Conservation (phyloP, 2,329 filamentous ascomycete species). For the Colletotrichum tofieldiae region DNA sequence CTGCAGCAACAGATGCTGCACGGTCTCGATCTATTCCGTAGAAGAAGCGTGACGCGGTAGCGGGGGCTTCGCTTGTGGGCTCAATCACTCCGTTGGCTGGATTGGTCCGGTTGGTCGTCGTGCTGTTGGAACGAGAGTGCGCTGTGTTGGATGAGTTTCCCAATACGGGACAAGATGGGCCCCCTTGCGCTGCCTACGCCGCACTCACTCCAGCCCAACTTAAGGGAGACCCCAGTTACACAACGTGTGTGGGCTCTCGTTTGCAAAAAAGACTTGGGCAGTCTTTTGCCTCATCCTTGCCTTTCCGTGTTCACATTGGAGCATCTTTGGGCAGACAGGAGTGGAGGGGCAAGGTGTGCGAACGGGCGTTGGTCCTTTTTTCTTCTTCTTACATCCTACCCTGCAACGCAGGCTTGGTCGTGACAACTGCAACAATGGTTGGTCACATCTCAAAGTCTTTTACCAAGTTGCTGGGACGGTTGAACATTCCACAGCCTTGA, state of each 20-base stretch:
- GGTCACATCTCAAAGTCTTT: neutral
- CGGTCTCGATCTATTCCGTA: neutral
- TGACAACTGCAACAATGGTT: conserved; percentile 20
- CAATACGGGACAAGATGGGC: conserved; percentile 9
- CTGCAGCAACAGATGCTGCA: conserved; percentile 14
- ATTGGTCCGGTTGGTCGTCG: neutral
- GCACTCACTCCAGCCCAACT: conserved; percentile 1
- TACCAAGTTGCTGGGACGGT: conserved; percentile 28
- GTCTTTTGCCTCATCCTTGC: neutral
- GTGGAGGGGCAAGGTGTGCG: neutral
- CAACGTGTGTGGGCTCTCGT: neutral
- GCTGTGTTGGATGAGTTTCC: conserved; percentile 14
- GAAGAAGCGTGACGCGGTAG: neutral
- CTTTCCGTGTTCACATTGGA: neutral
- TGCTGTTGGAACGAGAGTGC: neutral
- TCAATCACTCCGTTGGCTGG: neutral
- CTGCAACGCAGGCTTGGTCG: conserved; percentile 7
- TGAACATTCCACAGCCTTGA: conserved; percentile 27
- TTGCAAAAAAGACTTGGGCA: neutral
- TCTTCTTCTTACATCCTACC: neutral
- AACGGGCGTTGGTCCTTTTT: conserved; percentile 8
- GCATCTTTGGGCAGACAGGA: neutral
- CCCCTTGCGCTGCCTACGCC: conserved; percentile 10
- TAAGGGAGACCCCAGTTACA: neutral
- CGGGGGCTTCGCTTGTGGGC: neutral